Evolutionary conservation across 2,329 filamentous ascomycete genomes (phyloP).

Genomic region (Talaromyces sp.): DNA sequence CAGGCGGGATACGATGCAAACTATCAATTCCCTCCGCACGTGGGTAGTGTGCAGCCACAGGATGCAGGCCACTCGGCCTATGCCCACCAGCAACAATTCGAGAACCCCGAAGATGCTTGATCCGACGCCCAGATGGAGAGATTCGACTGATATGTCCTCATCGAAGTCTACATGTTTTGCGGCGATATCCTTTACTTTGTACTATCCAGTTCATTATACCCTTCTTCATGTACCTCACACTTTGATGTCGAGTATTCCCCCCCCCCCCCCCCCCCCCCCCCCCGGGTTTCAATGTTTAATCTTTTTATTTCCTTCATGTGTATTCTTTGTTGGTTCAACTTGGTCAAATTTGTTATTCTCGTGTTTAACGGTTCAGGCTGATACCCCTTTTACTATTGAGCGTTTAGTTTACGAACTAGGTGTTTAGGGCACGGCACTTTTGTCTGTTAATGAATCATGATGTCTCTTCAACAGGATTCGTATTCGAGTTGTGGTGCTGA

Average conservation of each 20-base stretch:
- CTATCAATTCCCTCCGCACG: not conserved
- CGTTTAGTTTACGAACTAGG: not conserved
- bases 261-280: no score
- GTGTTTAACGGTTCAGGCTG: constrained; percentile 9
- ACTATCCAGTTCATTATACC: not conserved
- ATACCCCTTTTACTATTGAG: constrained; percentile 8
- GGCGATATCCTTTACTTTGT: not conserved
- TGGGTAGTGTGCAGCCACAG: not conserved
- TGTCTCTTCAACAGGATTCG: not conserved
- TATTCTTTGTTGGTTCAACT: not conserved
- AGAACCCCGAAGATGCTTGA: not conserved
- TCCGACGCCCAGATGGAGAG: not conserved
- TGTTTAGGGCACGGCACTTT: not conserved
- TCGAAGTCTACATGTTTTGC: not conserved
- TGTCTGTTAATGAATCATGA: not conserved
- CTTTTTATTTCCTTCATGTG: not conserved
- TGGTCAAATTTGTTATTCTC: not conserved
- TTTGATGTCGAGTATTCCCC: not conserved
- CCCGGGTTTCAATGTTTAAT: not conserved
- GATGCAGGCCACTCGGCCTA: not conserved
- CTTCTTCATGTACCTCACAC: not conserved
- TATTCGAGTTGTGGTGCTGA: not conserved
- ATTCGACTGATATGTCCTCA: not conserved
- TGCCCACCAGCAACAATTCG: not conserved
- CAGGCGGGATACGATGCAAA: not conserved